A percentile compares a stretch with the other conserved stretches of the same genome.
phyloP scores from a whole-genome alignment of 345 rosid species.

The Firmiana major region DNA sequence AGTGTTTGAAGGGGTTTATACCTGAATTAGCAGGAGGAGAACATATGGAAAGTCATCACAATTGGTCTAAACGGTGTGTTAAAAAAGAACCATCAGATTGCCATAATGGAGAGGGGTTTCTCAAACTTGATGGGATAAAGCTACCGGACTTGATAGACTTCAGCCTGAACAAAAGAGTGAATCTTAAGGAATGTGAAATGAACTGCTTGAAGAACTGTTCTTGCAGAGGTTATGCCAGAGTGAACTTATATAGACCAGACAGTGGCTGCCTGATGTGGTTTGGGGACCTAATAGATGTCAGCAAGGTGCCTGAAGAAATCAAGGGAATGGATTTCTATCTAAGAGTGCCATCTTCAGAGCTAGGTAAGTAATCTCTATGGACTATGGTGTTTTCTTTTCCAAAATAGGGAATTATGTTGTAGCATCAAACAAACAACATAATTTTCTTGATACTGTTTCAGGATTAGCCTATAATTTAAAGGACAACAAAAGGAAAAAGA shows the following conservation, averaged over 20 bases:
- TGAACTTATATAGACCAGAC: not conserved
- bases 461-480: too few relatives aligned
- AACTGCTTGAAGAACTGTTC: slow-evolving; percentile 23
- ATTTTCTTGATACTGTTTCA: too few relatives aligned
- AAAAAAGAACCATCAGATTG: not conserved
- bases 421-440: too few relatives aligned
- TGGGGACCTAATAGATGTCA: slow-evolving; percentile 20
- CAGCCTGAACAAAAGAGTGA: slow-evolving; percentile 2
- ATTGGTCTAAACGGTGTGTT: not conserved
- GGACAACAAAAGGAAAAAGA: too few relatives aligned
- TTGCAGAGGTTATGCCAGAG: slow-evolving; percentile 21
- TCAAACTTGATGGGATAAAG: slow-evolving; percentile 11
- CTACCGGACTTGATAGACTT: slow-evolving; percentile 14
- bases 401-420: too few relatives aligned
- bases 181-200: slow-evolving; percentile 11
- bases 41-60: not conserved
- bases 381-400: too few relatives aligned
- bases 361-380: too few relatives aligned
- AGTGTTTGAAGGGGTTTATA: not conserved
- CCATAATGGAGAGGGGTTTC: slow-evolving; percentile 17
- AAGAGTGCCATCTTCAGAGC: not conserved
- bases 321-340: not conserved
- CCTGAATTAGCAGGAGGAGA: not conserved
- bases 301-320: not conserved
- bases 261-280: slow-evolving; percentile 27